These are phyloP conservation scores for Diplocarpon mali DNA, from an alignment of 2,329 filamentous ascomycete genomes.

Conservation along the genomic window DNA sequence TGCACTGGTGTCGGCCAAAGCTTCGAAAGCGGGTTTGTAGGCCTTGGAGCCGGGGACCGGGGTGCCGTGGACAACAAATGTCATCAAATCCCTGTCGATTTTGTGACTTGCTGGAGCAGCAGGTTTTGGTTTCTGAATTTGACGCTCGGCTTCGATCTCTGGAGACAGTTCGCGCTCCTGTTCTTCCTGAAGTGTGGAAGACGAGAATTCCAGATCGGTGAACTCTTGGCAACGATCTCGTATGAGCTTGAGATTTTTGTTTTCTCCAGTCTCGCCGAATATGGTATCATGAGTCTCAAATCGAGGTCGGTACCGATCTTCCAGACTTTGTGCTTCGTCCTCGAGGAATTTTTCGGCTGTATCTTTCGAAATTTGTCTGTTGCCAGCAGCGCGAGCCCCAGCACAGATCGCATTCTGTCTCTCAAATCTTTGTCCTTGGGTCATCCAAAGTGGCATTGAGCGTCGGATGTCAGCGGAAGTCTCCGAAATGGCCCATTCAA, in stretches of 20 bases:
- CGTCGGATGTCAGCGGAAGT: slow-evolving; percentile 39
- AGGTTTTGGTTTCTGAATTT: slow-evolving; percentile 38
- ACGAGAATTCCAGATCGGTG: slow-evolving; percentile 22
- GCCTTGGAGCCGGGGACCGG: slow-evolving; percentile 19
- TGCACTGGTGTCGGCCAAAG: slow-evolving; percentile 33
- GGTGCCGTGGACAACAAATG: slow-evolving; percentile 32
- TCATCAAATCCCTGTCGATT: slow-evolving; percentile 33
- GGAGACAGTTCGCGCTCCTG: slow-evolving; percentile 58
- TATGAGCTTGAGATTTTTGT: slow-evolving; percentile 18
- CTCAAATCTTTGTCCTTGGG: slow-evolving; percentile 43
- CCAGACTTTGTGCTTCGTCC: slow-evolving; percentile 40
- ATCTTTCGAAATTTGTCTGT: background rate
- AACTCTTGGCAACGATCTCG: slow-evolving; percentile 30
- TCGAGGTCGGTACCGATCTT: slow-evolving; percentile 35
- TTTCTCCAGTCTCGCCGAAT: background rate
- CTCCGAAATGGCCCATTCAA: slow-evolving; percentile 48
- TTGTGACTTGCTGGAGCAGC: slow-evolving; percentile 31
- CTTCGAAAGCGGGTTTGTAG: slow-evolving; percentile 35
- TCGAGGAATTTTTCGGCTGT: slow-evolving; percentile 31
- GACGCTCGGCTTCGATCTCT: slow-evolving; percentile 49
- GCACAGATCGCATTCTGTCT: slow-evolving; percentile 18
- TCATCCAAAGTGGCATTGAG: slow-evolving; percentile 47
- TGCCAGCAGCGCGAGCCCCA: background rate
- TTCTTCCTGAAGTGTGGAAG: slow-evolving; percentile 45
- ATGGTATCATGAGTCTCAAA: too few relatives aligned